Evolutionary conservation across 2,329 filamentous ascomycete species (phyloP).

Genomic region (Xylaria sp.): DNA sequence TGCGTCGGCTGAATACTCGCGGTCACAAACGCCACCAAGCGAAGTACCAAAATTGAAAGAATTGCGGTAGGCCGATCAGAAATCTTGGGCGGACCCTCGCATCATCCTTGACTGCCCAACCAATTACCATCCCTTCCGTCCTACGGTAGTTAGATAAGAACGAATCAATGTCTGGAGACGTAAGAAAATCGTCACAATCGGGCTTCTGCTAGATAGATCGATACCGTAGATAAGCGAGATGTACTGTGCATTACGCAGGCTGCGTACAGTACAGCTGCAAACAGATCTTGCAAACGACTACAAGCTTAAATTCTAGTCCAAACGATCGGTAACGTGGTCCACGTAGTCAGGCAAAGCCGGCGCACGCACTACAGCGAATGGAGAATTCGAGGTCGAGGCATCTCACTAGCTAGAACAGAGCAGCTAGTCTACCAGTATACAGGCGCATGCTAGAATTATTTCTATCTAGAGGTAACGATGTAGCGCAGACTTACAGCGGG

Average conservation of each 20-base stretch:
- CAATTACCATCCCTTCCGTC: not conserved
- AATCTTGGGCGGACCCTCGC: not conserved
- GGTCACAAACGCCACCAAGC: not conserved
- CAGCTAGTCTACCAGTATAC: not conserved
- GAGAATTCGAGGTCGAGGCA: not conserved
- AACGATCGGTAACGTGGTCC: constrained; percentile 11
- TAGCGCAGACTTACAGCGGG: not conserved
- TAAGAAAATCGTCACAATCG: no score
- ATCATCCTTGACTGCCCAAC: not conserved
- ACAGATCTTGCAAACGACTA: constrained; percentile 6
- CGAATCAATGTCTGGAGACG: not conserved
- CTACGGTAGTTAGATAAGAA: not conserved
- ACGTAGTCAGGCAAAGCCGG: not conserved
- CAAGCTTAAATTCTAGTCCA: constrained; percentile 5
- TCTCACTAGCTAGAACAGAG: not conserved
- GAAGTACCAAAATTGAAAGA: not conserved
- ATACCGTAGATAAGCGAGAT: not conserved
- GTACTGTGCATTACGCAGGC: not conserved
- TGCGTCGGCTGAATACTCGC: not conserved
- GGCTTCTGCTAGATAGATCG: no score
- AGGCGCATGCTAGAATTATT: not conserved
- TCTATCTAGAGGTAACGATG: no score
- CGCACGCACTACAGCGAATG: no score
- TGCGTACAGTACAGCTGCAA: not conserved
- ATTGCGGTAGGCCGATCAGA: not conserved